phyloP scores from a whole-genome alignment of 2,329 filamentous ascomycete genomes.

The Penicillium sp. region DNA sequence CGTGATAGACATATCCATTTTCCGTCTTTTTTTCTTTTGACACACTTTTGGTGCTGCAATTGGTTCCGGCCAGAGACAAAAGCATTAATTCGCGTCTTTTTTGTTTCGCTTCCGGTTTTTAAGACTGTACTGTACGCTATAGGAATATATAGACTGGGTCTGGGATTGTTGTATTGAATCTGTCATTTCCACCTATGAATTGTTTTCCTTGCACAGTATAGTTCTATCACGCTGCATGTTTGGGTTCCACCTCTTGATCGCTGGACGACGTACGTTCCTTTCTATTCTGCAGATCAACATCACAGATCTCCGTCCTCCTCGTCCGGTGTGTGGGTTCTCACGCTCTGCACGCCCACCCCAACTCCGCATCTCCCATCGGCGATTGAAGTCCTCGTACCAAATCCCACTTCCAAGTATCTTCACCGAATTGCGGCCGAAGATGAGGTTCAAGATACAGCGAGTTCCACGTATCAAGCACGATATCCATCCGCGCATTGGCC shows the following conservation, averaged over 20 bases:
- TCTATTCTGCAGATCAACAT: neutral
- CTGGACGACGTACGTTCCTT: neutral
- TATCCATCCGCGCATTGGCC: neutral
- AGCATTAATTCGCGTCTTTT: slow-evolving; percentile 21
- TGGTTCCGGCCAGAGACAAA: slow-evolving; percentile 20
- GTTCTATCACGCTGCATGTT: neutral
- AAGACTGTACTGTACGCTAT: slow-evolving; percentile 22
- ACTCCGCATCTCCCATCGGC: neutral
- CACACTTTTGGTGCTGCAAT: slow-evolving; percentile 12
- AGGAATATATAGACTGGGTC: slow-evolving; percentile 33
- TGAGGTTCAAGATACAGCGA: too few relatives aligned
- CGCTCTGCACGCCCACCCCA: neutral
- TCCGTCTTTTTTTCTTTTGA: slow-evolving; percentile 17
- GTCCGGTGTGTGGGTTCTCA: too few relatives aligned
- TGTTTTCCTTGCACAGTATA: too few relatives aligned
- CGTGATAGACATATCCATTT: slow-evolving; percentile 27
- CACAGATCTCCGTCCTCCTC: neutral
- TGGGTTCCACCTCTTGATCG: neutral
- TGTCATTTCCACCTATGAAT: slow-evolving; percentile 6
- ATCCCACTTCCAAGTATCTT: neutral
- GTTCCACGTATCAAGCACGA: neutral
- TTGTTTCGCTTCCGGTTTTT: slow-evolving; percentile 21
- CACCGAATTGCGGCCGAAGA: neutral
- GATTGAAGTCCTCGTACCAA: neutral
- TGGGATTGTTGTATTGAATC: slow-evolving; percentile 16